Percentiles rank a stretch among this genome's conserved stretches.
phyloP scores from a whole-genome alignment of 805 yeast species.

The Saturnispora sekii region DNA sequence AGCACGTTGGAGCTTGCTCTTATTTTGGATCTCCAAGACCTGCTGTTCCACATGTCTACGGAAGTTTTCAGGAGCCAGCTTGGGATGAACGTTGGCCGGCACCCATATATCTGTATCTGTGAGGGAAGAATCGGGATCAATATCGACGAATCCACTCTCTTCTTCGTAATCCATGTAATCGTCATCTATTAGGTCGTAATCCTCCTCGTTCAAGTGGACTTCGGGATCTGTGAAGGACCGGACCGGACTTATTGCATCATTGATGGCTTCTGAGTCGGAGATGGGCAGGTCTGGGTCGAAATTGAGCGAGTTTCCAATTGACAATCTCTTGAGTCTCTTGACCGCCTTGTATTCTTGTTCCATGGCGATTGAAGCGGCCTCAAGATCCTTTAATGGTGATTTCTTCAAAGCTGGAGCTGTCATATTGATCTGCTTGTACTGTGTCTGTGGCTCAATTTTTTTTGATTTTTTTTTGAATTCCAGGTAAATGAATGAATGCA shows the following conservation, averaged over 20 bases:
- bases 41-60: conserved; percentile 53
- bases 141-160: conserved; percentile 10
- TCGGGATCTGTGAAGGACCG: too few relatives aligned
- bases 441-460: not conserved
- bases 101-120: conserved; percentile 57
- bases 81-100: conserved; percentile 91
- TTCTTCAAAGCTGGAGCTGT: conserved; percentile 12
- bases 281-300: conserved; percentile 65
- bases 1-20: conserved; percentile 30
- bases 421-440: not conserved
- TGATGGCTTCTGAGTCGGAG: too few relatives aligned
- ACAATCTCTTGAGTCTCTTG: conserved; percentile 61
- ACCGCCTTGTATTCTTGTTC: conserved; percentile 68
- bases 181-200: conserved; percentile 3
- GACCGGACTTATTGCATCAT: too few relatives aligned
- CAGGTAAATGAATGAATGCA: too few relatives aligned
- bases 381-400: conserved; percentile 29
- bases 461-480: too few relatives aligned
- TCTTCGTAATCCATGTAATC: conserved; percentile 20
- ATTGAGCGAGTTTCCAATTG: conserved; percentile 52
- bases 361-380: conserved; percentile 65
- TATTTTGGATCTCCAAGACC: conserved; percentile 35
- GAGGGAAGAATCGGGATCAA: conserved; percentile 11
- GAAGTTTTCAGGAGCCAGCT: conserved; percentile 85
- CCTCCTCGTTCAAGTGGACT: not conserved